Evolutionary conservation across 192 early-diverging fungal species (phyloP).

Genomic region (Pecoramyces ruminantium): DNA sequence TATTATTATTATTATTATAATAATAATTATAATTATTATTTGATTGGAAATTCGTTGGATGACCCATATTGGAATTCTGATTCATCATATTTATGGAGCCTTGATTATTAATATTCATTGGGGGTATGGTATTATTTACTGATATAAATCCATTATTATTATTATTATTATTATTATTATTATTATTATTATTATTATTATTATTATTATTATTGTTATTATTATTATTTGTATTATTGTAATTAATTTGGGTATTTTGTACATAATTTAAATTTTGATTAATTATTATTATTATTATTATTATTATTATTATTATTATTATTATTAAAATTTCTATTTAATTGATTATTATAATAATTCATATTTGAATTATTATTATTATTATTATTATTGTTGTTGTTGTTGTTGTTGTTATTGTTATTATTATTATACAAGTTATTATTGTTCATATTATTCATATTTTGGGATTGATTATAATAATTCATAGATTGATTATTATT

Average conservation of each 20-base stretch:
- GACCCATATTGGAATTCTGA: too few relatives aligned
- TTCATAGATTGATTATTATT: neutral
- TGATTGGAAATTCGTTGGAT: too few relatives aligned
- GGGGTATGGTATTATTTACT: too few relatives aligned
- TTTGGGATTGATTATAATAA: neutral
- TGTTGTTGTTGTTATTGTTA: neutral
- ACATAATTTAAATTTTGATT: neutral
- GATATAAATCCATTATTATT: too few relatives aligned
- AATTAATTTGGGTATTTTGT: neutral
- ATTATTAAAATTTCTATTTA: neutral
- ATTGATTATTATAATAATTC: neutral
- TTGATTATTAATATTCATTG: too few relatives aligned
- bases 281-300: neutral
- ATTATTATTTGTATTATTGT: neutral
- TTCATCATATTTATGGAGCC: too few relatives aligned
- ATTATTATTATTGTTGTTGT: neutral
- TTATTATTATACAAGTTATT: neutral
- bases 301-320: neutral
- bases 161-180: too few relatives aligned
- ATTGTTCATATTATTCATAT: neutral
- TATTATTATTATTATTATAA: neutral
- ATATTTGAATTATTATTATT: neutral
- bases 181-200: neutral
- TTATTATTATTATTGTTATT: neutral
- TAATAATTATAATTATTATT: too few relatives aligned